phyloP scores from a whole-genome alignment of 306 rosid species.

The Cucurbita pepo region DNA sequence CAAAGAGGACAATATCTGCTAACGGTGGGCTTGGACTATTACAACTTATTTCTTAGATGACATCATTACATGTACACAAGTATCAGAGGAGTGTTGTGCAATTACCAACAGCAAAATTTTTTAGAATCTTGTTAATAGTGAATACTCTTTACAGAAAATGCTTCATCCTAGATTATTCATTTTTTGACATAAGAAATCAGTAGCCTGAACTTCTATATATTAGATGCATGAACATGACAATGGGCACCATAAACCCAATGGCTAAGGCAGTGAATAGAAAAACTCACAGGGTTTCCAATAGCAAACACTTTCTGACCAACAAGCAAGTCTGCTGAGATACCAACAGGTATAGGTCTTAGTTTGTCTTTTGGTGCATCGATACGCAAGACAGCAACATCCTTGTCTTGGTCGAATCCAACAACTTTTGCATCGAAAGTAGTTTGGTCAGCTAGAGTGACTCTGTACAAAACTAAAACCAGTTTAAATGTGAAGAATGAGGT shows the following conservation, averaged over 20 bases:
- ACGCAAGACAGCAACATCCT: slow-evolving; percentile 86
- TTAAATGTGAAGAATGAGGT: slow-evolving; percentile 17
- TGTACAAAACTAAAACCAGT: slow-evolving; percentile 36
- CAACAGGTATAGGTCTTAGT: slow-evolving; percentile 78
- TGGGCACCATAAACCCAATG: neutral
- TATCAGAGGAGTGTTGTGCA: neutral
- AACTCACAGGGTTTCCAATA: slow-evolving; percentile 92
- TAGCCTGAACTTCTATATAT: neutral
- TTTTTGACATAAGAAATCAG: neutral
- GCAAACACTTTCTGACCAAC: slow-evolving; percentile 98
- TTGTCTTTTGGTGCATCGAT: slow-evolving; percentile 81
- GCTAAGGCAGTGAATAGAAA: neutral
- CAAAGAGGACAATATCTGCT: too few species aligned
- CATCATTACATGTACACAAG: neutral
- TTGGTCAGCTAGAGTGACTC: slow-evolving; percentile 96
- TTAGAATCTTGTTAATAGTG: neutral
- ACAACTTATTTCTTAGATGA: neutral
- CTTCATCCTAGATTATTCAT: neutral
- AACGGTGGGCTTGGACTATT: too few species aligned
- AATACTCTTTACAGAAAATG: neutral
- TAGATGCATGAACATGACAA: neutral
- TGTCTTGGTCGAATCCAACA: slow-evolving; percentile 98
- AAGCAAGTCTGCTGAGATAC: slow-evolving; percentile 83
- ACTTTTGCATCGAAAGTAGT: slow-evolving; percentile 71
- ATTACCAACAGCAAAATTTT: neutral